phyloP scores from a whole-genome alignment of 495 filamentous ascomycete species.

The Neohortaea acidophila region DNA sequence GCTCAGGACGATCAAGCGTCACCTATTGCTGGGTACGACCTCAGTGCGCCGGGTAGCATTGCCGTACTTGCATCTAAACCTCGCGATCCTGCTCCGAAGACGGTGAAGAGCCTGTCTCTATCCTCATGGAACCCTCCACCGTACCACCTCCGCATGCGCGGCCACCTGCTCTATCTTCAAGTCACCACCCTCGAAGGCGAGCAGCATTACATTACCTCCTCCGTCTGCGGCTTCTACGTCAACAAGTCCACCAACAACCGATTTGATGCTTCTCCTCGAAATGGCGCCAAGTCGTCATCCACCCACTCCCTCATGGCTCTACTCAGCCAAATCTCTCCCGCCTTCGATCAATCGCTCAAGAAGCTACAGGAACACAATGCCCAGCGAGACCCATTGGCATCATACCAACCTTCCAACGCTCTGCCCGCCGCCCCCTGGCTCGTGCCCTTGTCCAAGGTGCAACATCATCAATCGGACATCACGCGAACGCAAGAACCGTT shows the following conservation, averaged over 20 bases:
- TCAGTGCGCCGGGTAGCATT: conserved; percentile 49
- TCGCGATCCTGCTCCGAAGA: conserved; percentile 58
- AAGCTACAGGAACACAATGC: conserved; percentile 66
- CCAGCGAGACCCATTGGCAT: conserved; percentile 69
- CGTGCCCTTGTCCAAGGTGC: conserved; percentile 46
- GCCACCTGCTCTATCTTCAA: conserved; percentile 83
- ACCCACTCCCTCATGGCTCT: conserved; percentile 80
- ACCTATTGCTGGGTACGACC: conserved; percentile 47
- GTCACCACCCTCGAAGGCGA: conserved; percentile 84
- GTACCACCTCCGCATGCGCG: conserved; percentile 73
- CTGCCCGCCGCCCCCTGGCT: conserved; percentile 89
- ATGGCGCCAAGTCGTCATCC: conserved; percentile 48
- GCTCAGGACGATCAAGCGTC: conserved; percentile 5
- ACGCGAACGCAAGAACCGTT: conserved; percentile 87
- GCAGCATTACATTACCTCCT: conserved; percentile 79
- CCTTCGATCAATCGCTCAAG: conserved; percentile 59
- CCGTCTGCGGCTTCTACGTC: conserved; percentile 89
- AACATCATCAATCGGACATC: conserved; percentile 63
- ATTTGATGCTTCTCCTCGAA: conserved; percentile 76
- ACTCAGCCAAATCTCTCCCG: conserved; percentile 61
- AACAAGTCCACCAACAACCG: conserved; percentile 81
- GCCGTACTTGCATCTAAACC: conserved; percentile 54
- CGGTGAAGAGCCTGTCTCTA: conserved; percentile 70
- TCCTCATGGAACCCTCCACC: conserved; percentile 96
- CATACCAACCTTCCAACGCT: conserved; percentile 88